Percentiles rank a stretch among this genome's conserved stretches.
phyloP scores from a whole-genome alignment of 2,329 filamentous ascomycete genomes.

The Rugonectria rugulosa region DNA sequence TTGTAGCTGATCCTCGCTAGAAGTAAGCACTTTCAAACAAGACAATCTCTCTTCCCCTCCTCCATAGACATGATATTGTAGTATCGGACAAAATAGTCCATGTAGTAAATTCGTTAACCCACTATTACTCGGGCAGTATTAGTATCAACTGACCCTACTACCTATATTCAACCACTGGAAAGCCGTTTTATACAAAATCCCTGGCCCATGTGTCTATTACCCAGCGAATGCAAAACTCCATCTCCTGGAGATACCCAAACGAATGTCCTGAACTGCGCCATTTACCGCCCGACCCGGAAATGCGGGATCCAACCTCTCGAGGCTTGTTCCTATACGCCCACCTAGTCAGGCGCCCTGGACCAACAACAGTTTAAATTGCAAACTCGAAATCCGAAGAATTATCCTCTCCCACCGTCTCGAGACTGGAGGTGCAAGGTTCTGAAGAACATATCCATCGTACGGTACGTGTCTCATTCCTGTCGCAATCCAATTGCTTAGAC shows the following conservation, averaged over 20 bases:
- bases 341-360: background rate
- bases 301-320: background rate
- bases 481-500: slow-evolving; percentile 19
- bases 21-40: too few relatives aligned
- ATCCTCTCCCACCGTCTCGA: background rate
- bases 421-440: slow-evolving; percentile 2
- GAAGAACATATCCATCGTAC: slow-evolving; percentile 12
- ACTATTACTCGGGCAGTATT: background rate
- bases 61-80: background rate
- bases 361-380: slow-evolving; percentile 1
- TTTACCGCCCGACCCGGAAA: background rate
- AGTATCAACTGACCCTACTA: slow-evolving; percentile 3
- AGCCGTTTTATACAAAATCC: slow-evolving; percentile 20
- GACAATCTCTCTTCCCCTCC: too few relatives aligned
- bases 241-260: slow-evolving; percentile 3
- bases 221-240: slow-evolving; percentile 7
- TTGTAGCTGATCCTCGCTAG: too few relatives aligned
- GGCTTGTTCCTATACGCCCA: background rate
- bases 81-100: background rate
- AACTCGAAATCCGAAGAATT: background rate
- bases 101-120: background rate
- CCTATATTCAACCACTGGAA: slow-evolving; percentile 12
- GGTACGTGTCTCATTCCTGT: slow-evolving; percentile 15
- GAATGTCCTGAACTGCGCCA: slow-evolving; percentile 5
- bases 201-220: slow-evolving; percentile 15